A percentile compares a stretch with the other conserved stretches of the same genome.
Conservation (phyloP, 306 rosid species). For the Malus fusca region DNA sequence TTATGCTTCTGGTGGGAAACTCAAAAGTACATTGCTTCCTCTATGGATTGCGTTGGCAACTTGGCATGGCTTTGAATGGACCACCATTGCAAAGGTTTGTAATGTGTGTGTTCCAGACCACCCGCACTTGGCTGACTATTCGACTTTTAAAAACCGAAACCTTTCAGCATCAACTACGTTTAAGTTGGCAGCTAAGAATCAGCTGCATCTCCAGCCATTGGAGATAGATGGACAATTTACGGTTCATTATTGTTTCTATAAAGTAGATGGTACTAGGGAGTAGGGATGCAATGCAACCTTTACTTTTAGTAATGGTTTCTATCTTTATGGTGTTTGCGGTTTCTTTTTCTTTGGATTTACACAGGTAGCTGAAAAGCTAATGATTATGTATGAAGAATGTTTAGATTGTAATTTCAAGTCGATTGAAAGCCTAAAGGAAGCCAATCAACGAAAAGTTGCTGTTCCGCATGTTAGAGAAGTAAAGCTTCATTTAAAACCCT, state of each 20-base stretch:
- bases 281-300: neutral
- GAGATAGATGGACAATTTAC: neutral
- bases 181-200: neutral
- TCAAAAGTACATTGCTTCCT: neutral
- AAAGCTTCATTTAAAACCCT: neutral
- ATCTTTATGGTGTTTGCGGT: neutral
- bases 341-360: neutral
- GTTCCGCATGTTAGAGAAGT: conserved; percentile 46
- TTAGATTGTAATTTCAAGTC: conserved; percentile 41
- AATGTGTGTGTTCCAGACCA: neutral
- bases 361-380: conserved; percentile 54
- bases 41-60: neutral
- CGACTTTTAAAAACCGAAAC: neutral
- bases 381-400: conserved; percentile 60
- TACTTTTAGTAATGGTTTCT: neutral
- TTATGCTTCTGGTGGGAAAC: neutral
- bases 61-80: neutral
- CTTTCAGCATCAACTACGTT: neutral
- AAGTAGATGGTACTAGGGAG: neutral
- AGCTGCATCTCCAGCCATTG: neutral
- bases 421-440: conserved; percentile 40
- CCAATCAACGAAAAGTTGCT: conserved; percentile 26
- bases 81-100: neutral
- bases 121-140: neutral
- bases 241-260: neutral